Percentiles rank a stretch among this genome's conserved stretches.
These are phyloP conservation scores for Boletus holoroseus DNA, from an alignment of 1,284 basidiomycete genomes.

Conservation along the genomic window DNA sequence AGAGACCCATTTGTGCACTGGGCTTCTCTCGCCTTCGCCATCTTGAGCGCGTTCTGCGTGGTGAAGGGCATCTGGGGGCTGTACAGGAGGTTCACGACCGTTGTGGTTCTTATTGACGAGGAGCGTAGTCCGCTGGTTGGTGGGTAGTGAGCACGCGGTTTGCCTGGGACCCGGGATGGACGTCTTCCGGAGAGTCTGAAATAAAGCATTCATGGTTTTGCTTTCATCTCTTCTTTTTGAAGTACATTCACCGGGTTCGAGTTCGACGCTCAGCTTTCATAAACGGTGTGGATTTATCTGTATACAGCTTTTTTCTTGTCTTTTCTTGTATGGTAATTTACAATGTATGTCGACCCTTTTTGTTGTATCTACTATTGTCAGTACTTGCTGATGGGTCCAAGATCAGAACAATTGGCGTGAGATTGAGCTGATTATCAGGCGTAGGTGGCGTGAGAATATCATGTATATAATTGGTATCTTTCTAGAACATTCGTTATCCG, in stretches of 20 bases:
- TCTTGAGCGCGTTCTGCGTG: constrained; percentile 81
- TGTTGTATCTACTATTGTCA: background rate
- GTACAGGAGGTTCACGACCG: constrained; percentile 38
- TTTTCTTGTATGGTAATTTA: constrained; percentile 8
- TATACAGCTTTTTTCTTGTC: background rate
- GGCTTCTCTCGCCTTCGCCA: constrained; percentile 80
- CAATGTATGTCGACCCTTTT: background rate
- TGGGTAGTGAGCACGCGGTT: constrained; percentile 20
- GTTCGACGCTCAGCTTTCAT: background rate
- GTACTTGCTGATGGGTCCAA: too few species aligned
- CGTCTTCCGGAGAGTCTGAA: background rate
- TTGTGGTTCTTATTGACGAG: constrained; percentile 63
- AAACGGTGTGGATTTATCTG: constrained; percentile 11
- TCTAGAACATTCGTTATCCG: constrained; percentile 27
- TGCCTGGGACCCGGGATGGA: background rate
- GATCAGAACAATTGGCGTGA: background rate
- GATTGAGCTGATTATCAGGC: constrained; percentile 8
- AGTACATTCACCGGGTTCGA: background rate
- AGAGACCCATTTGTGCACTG: constrained; percentile 74
- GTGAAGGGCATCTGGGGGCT: constrained; percentile 64
- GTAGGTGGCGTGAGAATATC: constrained; percentile 10
- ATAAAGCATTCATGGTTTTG: background rate
- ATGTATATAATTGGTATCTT: constrained; percentile 14
- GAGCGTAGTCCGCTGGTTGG: constrained; percentile 78
- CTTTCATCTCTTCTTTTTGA: background rate